These are phyloP conservation scores for Penicillium simplicissimum DNA, from an alignment of 495 filamentous ascomycete genomes.

Conservation along the genomic window DNA sequence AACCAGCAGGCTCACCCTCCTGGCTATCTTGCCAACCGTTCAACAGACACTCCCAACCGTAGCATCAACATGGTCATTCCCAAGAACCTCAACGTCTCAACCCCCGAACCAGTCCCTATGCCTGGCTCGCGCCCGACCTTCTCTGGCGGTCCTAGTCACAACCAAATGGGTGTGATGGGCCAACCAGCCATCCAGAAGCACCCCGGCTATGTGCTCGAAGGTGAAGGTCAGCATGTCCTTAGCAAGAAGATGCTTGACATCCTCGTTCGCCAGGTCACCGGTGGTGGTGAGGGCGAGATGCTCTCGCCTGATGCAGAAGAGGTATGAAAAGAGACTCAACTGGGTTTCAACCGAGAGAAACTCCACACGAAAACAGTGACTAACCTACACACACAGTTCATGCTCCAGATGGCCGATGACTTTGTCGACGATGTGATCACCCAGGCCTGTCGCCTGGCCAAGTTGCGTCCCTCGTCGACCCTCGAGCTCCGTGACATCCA, in stretches of 20 bases:
- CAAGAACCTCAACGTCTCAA: conserved; percentile 68
- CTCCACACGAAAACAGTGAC: background rate
- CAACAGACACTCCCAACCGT: conserved; percentile 47
- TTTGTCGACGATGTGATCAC: conserved; percentile 91
- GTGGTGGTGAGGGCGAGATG: conserved; percentile 67
- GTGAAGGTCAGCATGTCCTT: conserved; percentile 83
- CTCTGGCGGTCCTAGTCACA: conserved; percentile 69
- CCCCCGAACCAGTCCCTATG: conserved; percentile 71
- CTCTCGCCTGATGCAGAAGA: conserved; percentile 93
- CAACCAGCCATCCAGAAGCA: conserved; percentile 83
- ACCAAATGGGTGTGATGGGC: conserved; percentile 73
- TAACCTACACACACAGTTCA: conserved; percentile 55
- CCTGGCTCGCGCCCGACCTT: conserved; percentile 73
- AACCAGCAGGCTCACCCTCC: conserved; percentile 55
- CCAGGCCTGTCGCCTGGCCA: conserved; percentile 85
- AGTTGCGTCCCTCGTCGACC: conserved; percentile 81
- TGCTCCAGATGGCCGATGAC: conserved; percentile 87
- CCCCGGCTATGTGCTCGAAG: conserved; percentile 80
- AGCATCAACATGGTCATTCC: conserved; percentile 73
- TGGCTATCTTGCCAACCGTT: conserved; percentile 50
- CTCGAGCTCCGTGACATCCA: conserved; percentile 94
- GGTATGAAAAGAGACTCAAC: conserved; percentile 50
- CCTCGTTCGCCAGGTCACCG: conserved; percentile 89
- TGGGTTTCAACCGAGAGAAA: background rate
- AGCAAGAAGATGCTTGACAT: conserved; percentile 97